Evolutionary conservation across 2,329 filamentous ascomycete species (phyloP).

Genomic region (Diaporthe sp.): DNA sequence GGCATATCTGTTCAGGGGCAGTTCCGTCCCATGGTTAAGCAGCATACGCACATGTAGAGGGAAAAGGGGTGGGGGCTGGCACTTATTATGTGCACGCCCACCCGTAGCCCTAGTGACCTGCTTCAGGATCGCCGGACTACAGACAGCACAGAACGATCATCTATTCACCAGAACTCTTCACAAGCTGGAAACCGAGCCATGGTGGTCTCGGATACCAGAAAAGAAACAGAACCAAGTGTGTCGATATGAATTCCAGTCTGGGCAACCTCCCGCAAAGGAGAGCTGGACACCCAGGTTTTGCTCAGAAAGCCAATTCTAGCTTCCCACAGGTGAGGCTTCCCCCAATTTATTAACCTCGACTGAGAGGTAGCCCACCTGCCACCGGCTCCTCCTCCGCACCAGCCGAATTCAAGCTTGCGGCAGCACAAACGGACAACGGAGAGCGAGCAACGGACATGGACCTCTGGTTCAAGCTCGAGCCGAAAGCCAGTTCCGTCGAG

Average conservation of each 20-base stretch:
- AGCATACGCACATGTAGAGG: not conserved
- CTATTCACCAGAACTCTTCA: not conserved
- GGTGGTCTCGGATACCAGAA: not conserved
- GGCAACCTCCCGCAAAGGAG: not conserved
- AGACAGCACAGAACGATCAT: not conserved
- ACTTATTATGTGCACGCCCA: not conserved
- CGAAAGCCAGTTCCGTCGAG: conserved; percentile 10
- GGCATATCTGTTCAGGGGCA: not conserved
- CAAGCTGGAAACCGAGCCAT: not conserved
- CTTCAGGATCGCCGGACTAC: not conserved
- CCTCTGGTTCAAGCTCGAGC: conserved; percentile 14
- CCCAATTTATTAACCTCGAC: not conserved
- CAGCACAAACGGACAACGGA: not conserved
- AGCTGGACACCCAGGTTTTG: not conserved
- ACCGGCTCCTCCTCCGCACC: not conserved
- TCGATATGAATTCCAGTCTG: not conserved
- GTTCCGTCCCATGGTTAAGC: not conserved
- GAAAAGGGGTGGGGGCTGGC: not conserved
- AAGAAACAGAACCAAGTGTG: not conserved
- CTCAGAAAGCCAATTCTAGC: not conserved
- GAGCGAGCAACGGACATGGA: conserved; percentile 8
- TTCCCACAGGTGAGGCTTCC: not conserved
- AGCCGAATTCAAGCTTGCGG: not conserved
- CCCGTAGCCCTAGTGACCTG: not conserved
- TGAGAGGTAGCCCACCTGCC: not conserved